Base-by-base conservation (phyloP, 2,329 filamentous ascomycete species). In the Pezicula carpinea region DNA sequence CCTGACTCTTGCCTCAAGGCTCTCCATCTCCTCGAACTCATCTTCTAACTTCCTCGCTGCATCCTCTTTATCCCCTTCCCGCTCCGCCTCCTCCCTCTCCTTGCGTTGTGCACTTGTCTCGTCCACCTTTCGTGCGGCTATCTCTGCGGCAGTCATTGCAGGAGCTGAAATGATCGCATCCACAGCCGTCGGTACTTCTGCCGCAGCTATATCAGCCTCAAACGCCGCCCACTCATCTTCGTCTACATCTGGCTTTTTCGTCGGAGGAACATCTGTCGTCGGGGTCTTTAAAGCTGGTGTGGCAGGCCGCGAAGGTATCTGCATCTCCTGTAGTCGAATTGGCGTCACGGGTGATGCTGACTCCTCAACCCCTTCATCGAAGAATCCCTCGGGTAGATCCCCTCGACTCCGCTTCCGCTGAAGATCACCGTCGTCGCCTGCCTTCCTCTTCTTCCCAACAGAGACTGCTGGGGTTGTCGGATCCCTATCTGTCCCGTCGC, bases 151-250 rank as follows among this genome's bases (percentile, higher is more conserved):
- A 2, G 80, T 79, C 61, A 89, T 71, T 3, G 83, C 84, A 0
- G 83, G 81, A 0, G 85, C 85, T 2, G 77, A 82, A 53, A 89
- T 88, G 3, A 82, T 79, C 6, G 79, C 82, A 48, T 77, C 73
- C 23, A 49, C 55, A 23, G 54, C 54, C 14, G 50, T 58, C 2
- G 60, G 60, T 22, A 64, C 56, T 19, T 70, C 62, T 23, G 70
- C 68, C 15, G 61, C 61, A 6, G 82, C 85, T 46, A 95, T 82
- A 45, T 95, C 88, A 3, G 87, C 86, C 63, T 96, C 85, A 62
- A 95, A 95, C 7, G 88, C 87, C 2, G 87, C 85, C 87, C 87
- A 93, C 66, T 93, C 87, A 45, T 84, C 80, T 60, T 95, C 88
- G 62, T 91, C 82, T 7, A 88, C 68, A 34, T 69, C 68, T 13